Percentiles rank a stretch among this genome's conserved stretches.
phyloP scores from a whole-genome alignment of 768 basidiomycete genomes.

The Xanthoconium purpureum region DNA sequence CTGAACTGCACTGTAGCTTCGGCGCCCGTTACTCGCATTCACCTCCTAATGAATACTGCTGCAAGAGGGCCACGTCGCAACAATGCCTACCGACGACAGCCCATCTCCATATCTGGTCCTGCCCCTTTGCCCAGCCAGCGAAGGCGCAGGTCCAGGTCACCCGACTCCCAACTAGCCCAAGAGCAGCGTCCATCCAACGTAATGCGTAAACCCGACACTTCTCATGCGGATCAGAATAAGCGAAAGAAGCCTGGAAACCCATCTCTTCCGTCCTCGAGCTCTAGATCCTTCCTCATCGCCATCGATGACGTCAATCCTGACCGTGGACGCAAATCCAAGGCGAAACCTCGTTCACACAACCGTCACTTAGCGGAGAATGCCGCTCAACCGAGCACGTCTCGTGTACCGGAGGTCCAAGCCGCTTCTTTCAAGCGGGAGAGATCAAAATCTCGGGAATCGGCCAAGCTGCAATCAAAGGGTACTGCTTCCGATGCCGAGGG shows the following conservation, averaged over 20 bases:
- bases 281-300: constrained; percentile 28
- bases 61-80: constrained; percentile 27
- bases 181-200: constrained; percentile 8
- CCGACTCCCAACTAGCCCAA: constrained; percentile 26
- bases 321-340: constrained; percentile 33
- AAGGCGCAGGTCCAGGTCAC: constrained; percentile 36
- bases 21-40: not conserved
- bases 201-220: constrained; percentile 20
- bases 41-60: constrained; percentile 21
- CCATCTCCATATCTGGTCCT: constrained; percentile 15
- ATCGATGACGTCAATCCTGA: constrained; percentile 28
- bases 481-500: constrained; percentile 29
- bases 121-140: constrained; percentile 18
- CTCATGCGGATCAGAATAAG: constrained; percentile 24
- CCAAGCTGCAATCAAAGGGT: constrained; percentile 21
- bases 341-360: constrained; percentile 25
- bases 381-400: constrained; percentile 8
- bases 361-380: constrained; percentile 23
- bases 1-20: not conserved
- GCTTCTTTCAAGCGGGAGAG: constrained; percentile 27
- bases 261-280: constrained; percentile 12
- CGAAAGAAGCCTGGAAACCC: constrained; percentile 29
- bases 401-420: constrained; percentile 2
- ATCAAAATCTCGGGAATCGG: constrained; percentile 37
- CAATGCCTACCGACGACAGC: constrained; percentile 26